phyloP scores from a whole-genome alignment of 768 basidiomycete species.

The Xerocomus spinulosus region DNA sequence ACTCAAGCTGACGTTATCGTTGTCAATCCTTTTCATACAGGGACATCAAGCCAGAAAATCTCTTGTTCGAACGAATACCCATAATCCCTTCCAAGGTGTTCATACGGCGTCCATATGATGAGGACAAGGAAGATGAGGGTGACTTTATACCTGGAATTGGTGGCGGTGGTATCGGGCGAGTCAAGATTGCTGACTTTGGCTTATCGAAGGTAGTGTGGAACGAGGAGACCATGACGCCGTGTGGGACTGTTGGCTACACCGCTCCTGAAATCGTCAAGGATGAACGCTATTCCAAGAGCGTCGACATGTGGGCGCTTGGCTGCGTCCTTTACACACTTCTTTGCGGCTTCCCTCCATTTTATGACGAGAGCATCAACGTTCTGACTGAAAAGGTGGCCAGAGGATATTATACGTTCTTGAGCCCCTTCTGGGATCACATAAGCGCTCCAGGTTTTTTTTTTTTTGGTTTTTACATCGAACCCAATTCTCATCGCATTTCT shows the following conservation, averaged over 20 bases:
- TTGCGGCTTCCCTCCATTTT: conserved; percentile 97
- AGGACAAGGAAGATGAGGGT: conserved; percentile 98
- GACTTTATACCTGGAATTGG: conserved; percentile 90
- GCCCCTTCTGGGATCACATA: conserved; percentile 99
- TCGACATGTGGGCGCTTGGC: conserved; percentile 99
- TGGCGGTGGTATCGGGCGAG: conserved; percentile 94
- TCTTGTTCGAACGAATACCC: conserved; percentile 90
- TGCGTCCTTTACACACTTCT: conserved; percentile 98
- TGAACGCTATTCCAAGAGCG: conserved; percentile 92
- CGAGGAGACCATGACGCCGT: conserved; percentile 98
- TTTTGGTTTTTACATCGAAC: neutral
- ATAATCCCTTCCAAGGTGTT: conserved; percentile 80
- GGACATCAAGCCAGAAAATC: conserved; percentile 98
- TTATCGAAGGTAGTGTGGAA: conserved; percentile 98
- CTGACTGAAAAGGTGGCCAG: conserved; percentile 97
- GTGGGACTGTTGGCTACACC: conserved; percentile 99
- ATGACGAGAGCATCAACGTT: conserved; percentile 97
- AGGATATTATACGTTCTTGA: conserved; percentile 97
- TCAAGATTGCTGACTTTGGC: conserved; percentile 99
- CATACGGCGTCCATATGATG: conserved; percentile 83
- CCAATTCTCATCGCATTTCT: conserved; percentile 12
- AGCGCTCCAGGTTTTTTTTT: conserved; percentile 59
- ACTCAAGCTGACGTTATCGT: neutral
- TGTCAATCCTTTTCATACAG: conserved; percentile 23
- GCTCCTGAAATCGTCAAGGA: conserved; percentile 99